phyloP scores from a whole-genome alignment of 148 eudicot genomes.

The Mesembryanthemum crystallinum region DNA sequence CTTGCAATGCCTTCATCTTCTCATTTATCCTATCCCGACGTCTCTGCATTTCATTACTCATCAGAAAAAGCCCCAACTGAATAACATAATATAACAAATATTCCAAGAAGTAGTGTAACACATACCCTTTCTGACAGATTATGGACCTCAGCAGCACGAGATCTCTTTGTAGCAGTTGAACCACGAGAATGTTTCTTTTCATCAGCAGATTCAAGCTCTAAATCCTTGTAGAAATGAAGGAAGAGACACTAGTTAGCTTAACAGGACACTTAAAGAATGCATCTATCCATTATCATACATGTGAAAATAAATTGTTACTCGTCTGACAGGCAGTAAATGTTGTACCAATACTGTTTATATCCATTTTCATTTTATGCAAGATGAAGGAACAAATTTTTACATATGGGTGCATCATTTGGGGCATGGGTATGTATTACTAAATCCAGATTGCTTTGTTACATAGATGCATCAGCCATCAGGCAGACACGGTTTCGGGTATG shows the following conservation, averaged over 20 bases:
- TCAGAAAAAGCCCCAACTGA: background rate
- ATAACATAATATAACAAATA: background rate
- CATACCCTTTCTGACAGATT: slow-evolving; percentile 87
- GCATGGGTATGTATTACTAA: too few species aligned
- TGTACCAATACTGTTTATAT: too few species aligned
- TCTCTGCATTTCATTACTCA: slow-evolving; percentile 43
- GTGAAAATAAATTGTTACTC: too few species aligned
- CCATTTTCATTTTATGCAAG: too few species aligned
- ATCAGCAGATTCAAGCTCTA: slow-evolving; percentile 51
- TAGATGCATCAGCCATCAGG: too few species aligned
- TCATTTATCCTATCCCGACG: slow-evolving; percentile 89
- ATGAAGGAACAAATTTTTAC: too few species aligned
- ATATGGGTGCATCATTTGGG: too few species aligned
- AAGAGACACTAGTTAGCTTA: slow-evolving; percentile 4
- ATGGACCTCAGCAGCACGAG: slow-evolving; percentile 96
- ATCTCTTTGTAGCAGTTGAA: slow-evolving; percentile 56
- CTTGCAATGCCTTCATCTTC: slow-evolving; percentile 79
- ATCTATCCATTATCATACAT: background rate
- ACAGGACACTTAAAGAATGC: background rate
- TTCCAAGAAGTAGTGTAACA: background rate
- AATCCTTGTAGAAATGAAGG: slow-evolving; percentile 37
- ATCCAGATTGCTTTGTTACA: too few species aligned
- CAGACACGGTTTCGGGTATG: too few species aligned
- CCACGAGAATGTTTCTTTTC: slow-evolving; percentile 50
- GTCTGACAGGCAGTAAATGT: too few species aligned